Evolutionary conservation across 208 protist genomes (phyloP).

Genomic region (Trypanosomatidae sp.): DNA sequence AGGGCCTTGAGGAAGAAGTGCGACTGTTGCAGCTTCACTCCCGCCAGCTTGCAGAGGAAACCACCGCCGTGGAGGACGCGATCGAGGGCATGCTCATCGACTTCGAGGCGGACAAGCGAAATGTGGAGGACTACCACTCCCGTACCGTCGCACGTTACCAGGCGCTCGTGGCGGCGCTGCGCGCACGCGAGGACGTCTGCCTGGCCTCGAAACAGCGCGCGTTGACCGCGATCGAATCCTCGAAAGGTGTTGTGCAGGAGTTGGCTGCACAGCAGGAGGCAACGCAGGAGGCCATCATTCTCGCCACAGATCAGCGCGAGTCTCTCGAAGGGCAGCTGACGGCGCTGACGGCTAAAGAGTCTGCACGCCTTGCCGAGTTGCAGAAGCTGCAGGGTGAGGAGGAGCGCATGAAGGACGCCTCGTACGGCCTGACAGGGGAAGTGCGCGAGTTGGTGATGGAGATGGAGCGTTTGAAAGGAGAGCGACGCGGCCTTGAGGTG

Average conservation of each 20-base stretch:
- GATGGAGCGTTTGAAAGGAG: constrained; percentile 40
- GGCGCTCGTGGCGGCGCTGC: constrained; percentile 16
- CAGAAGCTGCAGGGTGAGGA: constrained; percentile 35
- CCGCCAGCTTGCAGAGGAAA: constrained; percentile 12
- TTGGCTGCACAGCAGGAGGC: constrained; percentile 31
- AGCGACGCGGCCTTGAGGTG: constrained; percentile 24
- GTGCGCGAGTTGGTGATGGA: constrained; percentile 66
- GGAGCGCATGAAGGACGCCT: constrained; percentile 55
- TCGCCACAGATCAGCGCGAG: constrained; percentile 46
- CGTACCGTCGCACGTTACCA: constrained; percentile 18
- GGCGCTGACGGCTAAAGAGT: constrained; percentile 8
- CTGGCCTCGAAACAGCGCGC: constrained; percentile 33
- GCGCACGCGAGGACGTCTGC: constrained; percentile 35
- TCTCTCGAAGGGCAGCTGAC: constrained; percentile 23
- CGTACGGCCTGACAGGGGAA: constrained; percentile 72
- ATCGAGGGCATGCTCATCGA: constrained; percentile 31
- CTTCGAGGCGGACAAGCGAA: constrained; percentile 24
- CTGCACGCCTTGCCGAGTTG: constrained; percentile 20
- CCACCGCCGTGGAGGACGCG: constrained; percentile 21
- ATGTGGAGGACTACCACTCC: constrained; percentile 16
- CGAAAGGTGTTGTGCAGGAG: constrained; percentile 19
- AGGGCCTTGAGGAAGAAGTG: constrained; percentile 21
- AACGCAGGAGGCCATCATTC: constrained; percentile 57
- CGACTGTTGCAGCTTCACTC: constrained; percentile 7
- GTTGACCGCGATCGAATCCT: constrained; percentile 25